A percentile compares a stretch with the other conserved stretches of the same genome.
Conservation (phyloP, 331 rosid genomes). For the Pyrus hybrid region DNA sequence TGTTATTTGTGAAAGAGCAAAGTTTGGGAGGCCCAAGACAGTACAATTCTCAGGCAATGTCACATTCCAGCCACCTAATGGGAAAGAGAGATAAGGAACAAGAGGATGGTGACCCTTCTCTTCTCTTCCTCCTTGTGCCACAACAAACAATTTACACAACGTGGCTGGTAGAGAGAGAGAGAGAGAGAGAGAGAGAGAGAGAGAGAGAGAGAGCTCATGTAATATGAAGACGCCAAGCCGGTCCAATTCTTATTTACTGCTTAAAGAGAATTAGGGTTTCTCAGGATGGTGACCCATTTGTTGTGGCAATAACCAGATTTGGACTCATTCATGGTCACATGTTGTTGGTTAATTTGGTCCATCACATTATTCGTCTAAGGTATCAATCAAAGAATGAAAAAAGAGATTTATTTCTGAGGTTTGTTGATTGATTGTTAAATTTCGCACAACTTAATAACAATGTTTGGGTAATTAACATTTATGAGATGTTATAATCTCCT, state of each 20-base stretch:
- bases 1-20: background rate
- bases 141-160: constrained; percentile 21
- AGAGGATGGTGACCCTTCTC: constrained; percentile 37
- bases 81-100: constrained; percentile 42
- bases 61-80: constrained; percentile 38
- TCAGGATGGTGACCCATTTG: constrained; percentile 28
- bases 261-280: constrained; percentile 23
- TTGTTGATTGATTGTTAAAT: too few species aligned
- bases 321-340: constrained; percentile 14
- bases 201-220: too few species aligned
- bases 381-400: background rate
- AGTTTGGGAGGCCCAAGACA: constrained; percentile 22
- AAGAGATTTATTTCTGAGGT: too few species aligned
- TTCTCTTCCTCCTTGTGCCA: constrained; percentile 1
- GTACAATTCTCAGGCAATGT: constrained; percentile 29
- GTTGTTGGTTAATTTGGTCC: constrained; percentile 3
- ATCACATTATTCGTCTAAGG: constrained; percentile 3
- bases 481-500: too few species aligned
- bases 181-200: too few species aligned
- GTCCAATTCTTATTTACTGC: constrained; percentile 4
- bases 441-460: too few species aligned
- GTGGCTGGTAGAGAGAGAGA: too few species aligned
- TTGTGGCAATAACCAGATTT: background rate
- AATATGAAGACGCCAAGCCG: background rate
- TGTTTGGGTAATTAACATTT: too few species aligned